phyloP scores from a whole-genome alignment of 306 rosid genomes.

The Prosopis cineraria region DNA sequence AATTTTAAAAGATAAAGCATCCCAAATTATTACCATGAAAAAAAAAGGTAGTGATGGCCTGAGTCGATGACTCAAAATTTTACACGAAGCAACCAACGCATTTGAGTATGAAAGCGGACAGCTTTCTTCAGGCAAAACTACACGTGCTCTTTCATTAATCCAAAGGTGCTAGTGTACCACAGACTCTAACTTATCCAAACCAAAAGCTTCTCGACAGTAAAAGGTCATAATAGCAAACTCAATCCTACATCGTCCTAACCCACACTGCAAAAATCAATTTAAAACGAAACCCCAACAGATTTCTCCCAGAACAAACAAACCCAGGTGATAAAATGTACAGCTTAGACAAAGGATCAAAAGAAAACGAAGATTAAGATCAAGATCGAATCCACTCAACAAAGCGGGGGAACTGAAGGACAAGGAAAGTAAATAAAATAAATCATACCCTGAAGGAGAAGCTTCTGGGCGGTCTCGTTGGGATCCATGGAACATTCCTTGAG shows the following conservation, averaged over 20 bases:
- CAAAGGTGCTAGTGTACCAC: constrained; percentile 24
- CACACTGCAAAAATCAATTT: constrained; percentile 32
- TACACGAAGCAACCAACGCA: constrained; percentile 18
- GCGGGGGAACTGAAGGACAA: neutral
- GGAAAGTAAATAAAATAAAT: neutral
- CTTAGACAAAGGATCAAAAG: constrained; percentile 48
- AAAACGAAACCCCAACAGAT: constrained; percentile 33
- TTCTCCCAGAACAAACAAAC: constrained; percentile 29
- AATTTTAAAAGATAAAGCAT: constrained; percentile 32
- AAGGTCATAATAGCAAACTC: constrained; percentile 46
- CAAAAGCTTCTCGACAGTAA: constrained; percentile 47
- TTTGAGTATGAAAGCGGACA: constrained; percentile 14
- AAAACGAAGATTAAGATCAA: constrained; percentile 37
- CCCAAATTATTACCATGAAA: constrained; percentile 11
- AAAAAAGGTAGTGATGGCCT: neutral
- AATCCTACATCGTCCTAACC: constrained; percentile 39
- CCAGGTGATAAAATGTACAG: constrained; percentile 38
- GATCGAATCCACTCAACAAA: constrained; percentile 31
- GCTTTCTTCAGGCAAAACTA: constrained; percentile 29
- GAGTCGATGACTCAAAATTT: constrained; percentile 24
- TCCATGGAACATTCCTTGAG: constrained; percentile 96
- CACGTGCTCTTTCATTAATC: constrained; percentile 34
- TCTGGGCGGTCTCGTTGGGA: constrained; percentile 93
- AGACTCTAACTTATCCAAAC: constrained; percentile 38
- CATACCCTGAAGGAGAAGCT: constrained; percentile 91